Evolutionary conservation across 768 basidiomycete species (phyloP), one percentile per base, ranked within the genome.

Genomic region (Serpula lacrymans): DNA sequence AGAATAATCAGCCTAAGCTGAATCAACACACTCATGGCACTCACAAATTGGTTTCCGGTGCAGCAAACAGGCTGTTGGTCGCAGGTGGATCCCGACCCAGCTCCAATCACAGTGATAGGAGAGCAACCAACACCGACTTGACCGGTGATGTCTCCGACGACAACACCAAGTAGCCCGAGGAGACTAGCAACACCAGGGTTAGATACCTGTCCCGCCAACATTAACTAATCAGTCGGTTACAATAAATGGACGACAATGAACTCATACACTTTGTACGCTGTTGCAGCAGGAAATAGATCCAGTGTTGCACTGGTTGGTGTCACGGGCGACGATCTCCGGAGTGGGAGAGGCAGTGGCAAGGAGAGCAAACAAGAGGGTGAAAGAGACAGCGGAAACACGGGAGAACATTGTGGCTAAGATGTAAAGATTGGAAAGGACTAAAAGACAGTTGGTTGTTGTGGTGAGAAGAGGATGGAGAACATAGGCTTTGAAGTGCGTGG

Each of bases 281-380:
- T 63, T 41, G 45, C 63, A 64, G 48, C 63, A 63, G 32, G 59
- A 55, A 27, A 57, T 42, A 11, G 49, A 24, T 24, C 60, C 62
- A 1, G 58, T 58, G 53, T 51, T 55, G 54, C 63, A 64, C 34
- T 51, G 43, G 4, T 45, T 44, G 13, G 39, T 27, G 11, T 25
- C 39, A 9, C 42, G 42, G 11, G 39, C 39, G 21, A 29, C 41
- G 17, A 43, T 9, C 11, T 21, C 23, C 13, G 25, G 42, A 17
- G 33, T 29, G 8, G 42, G 40, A 12, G 14, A 30, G 11, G 40
- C 30, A 10, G 23, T 32, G 9, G 18, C 32, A 13, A 42, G 16
- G 20, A 34, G 41, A 25, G 31, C 43, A 25, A 45, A 21, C 3
- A 45, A 26, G 16, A 34, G 30, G 32, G 27, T 20, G 17, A 45